phyloP scores from a whole-genome alignment of 345 rosid genomes.

The Citrus medica region DNA sequence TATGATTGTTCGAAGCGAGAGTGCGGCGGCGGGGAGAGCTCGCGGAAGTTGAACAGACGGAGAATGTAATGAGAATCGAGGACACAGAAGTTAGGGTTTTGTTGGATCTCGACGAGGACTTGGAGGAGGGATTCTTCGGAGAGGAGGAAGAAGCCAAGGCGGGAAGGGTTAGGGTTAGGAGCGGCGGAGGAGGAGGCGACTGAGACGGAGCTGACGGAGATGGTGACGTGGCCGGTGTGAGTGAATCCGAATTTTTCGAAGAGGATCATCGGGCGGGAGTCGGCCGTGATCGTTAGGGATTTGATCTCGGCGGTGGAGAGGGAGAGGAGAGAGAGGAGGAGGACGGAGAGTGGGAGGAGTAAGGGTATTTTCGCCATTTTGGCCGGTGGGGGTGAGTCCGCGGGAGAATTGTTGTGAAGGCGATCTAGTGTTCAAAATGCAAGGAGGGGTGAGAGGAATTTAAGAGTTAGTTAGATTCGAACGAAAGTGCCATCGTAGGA shows the following conservation, averaged over 20 bases:
- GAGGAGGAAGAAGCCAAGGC: conserved; percentile 92
- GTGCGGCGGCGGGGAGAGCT: conserved; percentile 75
- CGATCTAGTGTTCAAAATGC: not conserved
- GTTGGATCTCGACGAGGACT: conserved; percentile 78
- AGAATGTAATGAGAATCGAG: conserved; percentile 65
- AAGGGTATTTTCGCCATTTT: conserved; percentile 45
- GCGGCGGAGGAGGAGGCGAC: conserved; percentile 46
- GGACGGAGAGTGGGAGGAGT: conserved; percentile 22
- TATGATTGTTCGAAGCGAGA: conserved; percentile 58
- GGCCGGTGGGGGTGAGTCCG: not conserved
- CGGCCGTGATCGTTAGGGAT: conserved; percentile 53
- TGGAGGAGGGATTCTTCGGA: conserved; percentile 87
- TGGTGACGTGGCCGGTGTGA: conserved; percentile 62
- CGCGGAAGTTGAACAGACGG: conserved; percentile 69
- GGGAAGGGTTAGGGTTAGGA: conserved; percentile 52
- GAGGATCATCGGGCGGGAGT: conserved; percentile 90
- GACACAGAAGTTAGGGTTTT: conserved; percentile 77
- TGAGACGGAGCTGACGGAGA: conserved; percentile 62
- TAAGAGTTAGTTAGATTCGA: not conserved
- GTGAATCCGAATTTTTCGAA: conserved; percentile 97
- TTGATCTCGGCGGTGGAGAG: conserved; percentile 62
- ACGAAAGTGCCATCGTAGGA: not conserved
- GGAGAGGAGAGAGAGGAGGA: conserved; percentile 26
- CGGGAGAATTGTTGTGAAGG: not conserved
- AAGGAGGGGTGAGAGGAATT: not conserved